Evolutionary conservation across 2,329 filamentous ascomycete genomes (phyloP), one percentile per base, ranked within the genome.

Genomic region (Madurella mycetomatis): DNA sequence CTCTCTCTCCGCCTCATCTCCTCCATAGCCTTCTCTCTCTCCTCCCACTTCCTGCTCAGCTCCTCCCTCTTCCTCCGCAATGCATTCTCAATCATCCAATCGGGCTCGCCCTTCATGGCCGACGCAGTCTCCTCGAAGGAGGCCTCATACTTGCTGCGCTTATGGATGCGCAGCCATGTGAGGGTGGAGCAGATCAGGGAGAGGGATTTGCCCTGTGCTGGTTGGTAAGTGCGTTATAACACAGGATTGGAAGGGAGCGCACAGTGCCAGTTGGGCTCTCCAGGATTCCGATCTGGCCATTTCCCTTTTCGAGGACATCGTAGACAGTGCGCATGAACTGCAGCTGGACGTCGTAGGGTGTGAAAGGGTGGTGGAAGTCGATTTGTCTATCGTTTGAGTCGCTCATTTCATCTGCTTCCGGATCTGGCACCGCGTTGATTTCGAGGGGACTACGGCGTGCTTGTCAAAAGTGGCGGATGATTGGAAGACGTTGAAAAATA

Each of bases 191-290:
- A 96, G 59, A 96, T 94, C 30, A 96, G 77, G 60, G 92, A 96
- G 43, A 96, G 72, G 1, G 92, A 96, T 79, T 96, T 96, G 43
- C 92, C 92, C 78, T 88, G 18, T 16, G 13, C 31, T 31, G 41
- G 13, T 41, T 15, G 18, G 16, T 31, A 2, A 31, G 41, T 32
- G 34, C 46, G 15, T 7, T 7, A 25, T 25, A 34, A 34, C 44
- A 7, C 46, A 11, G 41, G 18, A 41, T 5, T 42, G 16, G 17
- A 25, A 32, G 9, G 46, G 47, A 25, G 70, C 72, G 60, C 67
- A 80, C 79, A 58, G 83, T 87, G 69, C 92, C 92, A 41, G 92
- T 96, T n/a, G 92, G 92, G 44, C 90, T 95, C 67, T 96, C 92
- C 44, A 96, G 85, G 42, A 96, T 91, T 31, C 89, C 92, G 45